Base-by-base conservation (phyloP, 2,329 filamentous ascomycete species). In the Incumbomyces lentus region DNA sequence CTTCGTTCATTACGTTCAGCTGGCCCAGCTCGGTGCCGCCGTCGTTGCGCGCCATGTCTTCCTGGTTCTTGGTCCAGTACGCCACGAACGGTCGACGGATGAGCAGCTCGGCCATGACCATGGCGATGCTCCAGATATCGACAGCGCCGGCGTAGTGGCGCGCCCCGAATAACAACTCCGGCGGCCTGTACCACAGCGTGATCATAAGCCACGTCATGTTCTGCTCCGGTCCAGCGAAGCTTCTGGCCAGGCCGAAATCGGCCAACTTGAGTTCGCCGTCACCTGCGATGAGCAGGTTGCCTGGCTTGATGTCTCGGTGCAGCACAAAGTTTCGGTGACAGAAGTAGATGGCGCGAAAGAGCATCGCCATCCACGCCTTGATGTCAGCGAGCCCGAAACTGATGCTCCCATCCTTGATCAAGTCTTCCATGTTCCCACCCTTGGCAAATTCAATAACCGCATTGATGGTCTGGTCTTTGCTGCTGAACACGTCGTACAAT, bases 301-400 rank as follows among this genome's bases (percentile, higher is more conserved):
- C 96, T 40, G 90, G 90, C 68, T 98, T 98, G 72, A 98, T 96
- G 71, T 98, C 92, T 58, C 92, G 86, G 68, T 98, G 92, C 26
- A 98, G 75, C 14, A 98, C 79, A 58, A 84, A 90, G 64, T 92
- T 93, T 62, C 89, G 86, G 66, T 98, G 92, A 66, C 92, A 96
- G 72, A 94, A 98, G 82, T 87, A 94, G 22, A 96, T 80, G 19
- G 85, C 92, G 35, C 90, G 81, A 22, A 78, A 78, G n/a, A 96
- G 76, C 92, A 96, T 96, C 53, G 85, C 86, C 82, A 95, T 94
- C 92, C 92, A 98, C 13, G 88, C 84, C 65, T 98, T 98, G 65
- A 96, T 88, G 64, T 98, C 92, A 14, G 86, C 84, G 10, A 80
- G 78, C 51, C 85, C 85, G 64, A 96, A 96, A 46, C 81, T 79